Evolutionary conservation across 495 filamentous ascomycete genomes (phyloP).

Genomic region (Penicillium turbatum): DNA sequence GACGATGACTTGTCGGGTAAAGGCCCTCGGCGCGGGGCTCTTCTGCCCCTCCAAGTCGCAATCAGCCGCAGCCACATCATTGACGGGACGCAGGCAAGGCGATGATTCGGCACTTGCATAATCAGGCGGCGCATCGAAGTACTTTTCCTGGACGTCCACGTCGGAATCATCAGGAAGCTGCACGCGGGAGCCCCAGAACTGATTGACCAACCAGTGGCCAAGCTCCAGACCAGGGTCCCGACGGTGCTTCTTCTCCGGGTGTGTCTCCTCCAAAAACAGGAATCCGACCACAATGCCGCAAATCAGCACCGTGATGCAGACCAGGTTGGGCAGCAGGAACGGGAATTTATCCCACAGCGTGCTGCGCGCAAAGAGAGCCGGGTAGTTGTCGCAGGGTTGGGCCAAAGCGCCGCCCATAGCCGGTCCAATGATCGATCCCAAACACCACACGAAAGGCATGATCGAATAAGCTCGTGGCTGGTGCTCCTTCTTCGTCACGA

Average conservation of each 20-base stretch:
- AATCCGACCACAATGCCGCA: slow-evolving; percentile 78
- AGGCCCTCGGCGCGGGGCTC: slow-evolving; percentile 48
- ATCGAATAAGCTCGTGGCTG: slow-evolving; percentile 90
- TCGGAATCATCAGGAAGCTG: slow-evolving; percentile 35
- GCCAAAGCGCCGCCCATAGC: slow-evolving; percentile 86
- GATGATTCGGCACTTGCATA: slow-evolving; percentile 65
- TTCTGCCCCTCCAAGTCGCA: slow-evolving; percentile 48
- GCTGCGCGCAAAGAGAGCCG: slow-evolving; percentile 65
- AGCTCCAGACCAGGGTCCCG: slow-evolving; percentile 72
- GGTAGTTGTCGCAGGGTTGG: slow-evolving; percentile 77
- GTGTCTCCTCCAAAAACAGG: slow-evolving; percentile 93
- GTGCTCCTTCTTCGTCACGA: slow-evolving; percentile 87
- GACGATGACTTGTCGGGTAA: slow-evolving; percentile 75
- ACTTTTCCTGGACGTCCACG: slow-evolving; percentile 39
- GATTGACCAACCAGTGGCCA: slow-evolving; percentile 66
- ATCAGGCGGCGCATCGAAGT: slow-evolving; percentile 54
- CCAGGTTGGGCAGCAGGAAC: slow-evolving; percentile 89
- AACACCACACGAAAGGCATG: slow-evolving; percentile 97
- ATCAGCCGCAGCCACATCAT: slow-evolving; percentile 26
- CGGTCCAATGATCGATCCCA: slow-evolving; percentile 88
- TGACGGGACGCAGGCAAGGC: slow-evolving; percentile 50
- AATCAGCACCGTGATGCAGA: slow-evolving; percentile 75
- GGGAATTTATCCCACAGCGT: slow-evolving; percentile 80
- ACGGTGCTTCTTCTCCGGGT: slow-evolving; percentile 72
- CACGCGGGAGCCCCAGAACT: slow-evolving; percentile 39